These are phyloP conservation scores for Neurospora discreta DNA, from an alignment of 495 filamentous ascomycete species.

Conservation along the genomic window DNA sequence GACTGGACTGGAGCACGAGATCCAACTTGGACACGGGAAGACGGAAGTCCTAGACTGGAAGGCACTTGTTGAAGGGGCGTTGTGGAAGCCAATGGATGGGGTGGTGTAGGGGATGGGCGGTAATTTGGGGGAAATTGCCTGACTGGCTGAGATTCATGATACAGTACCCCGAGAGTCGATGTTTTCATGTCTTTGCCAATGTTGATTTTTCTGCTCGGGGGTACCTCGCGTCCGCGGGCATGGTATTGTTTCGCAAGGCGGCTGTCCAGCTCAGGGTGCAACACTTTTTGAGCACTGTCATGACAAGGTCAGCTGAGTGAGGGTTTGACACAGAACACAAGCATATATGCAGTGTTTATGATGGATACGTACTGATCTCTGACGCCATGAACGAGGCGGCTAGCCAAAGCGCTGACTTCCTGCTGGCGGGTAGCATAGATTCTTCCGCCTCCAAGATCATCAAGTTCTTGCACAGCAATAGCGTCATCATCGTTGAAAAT, in stretches of 20 bases:
- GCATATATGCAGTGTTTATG: neutral
- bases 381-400: neutral
- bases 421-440: slow-evolving; percentile 4
- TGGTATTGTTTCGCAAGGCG: neutral
- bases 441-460: slow-evolving; percentile 17
- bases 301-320: neutral
- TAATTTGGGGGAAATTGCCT: neutral
- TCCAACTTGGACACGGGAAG: neutral
- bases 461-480: slow-evolving; percentile 11
- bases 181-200: neutral
- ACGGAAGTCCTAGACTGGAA: neutral
- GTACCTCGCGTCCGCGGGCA: neutral
- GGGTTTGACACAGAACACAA: neutral
- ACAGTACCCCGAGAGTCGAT: neutral
- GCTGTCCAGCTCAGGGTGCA: neutral
- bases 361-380: neutral
- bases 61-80: neutral
- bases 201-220: neutral
- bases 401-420: neutral
- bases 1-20: neutral
- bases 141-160: neutral
- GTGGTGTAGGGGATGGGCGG: neutral
- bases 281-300: neutral
- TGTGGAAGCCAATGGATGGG: neutral
- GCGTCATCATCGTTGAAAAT: slow-evolving; percentile 20